Evolutionary conservation across 139 green algal genomes (phyloP), one percentile per base, ranked within the genome.

Genomic region (Pleodorina starrii): DNA sequence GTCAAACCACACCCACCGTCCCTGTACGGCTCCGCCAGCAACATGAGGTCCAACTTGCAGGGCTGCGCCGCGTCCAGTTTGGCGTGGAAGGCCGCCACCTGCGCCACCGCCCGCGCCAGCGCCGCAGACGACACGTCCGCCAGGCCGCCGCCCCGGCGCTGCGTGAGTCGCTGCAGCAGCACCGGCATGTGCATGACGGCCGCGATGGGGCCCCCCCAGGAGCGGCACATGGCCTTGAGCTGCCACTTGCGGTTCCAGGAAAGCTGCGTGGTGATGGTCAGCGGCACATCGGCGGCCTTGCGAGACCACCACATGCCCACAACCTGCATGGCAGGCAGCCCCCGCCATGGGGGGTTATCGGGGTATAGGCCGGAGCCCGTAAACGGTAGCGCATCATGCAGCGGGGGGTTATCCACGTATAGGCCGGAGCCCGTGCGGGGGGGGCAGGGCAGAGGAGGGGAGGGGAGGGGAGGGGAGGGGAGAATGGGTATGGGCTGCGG

Each of bases 21-120:
- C 36, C 66, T 87, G 74, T 66, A 88, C 60, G 97, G 76, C 35
- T 97, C 91, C 42, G 93, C 89, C 17, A 96, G 81, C 57, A 96
- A 81, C 43, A 91, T 91, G 38, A 97, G 78, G 89, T 98, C 95
- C 83, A 91, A 38, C 77, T 90, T 91, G 74, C 79, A 86, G 79
- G 79, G 40, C 21, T 75, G 36, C 19, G 27, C 21, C 2, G 7
- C 27, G 32, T 86, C 79, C 40, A 86, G 25, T 5, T 27, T 25
- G 17, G 57, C 40, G 40, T 86, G 79, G 79, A 86, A 86, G 38
- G 57, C 59, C 1, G 79, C 81, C 10, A 87, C 80, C 38, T 40
- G 75, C 25, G 42, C 80, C 36, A 86, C 40, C 0, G 80, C 80
- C 27, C 80, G 59, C 38, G 59, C 14, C 43, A 87, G 9, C 0